These are phyloP conservation scores for Escallonia herrerae DNA, from an alignment of 129 eudicot species.

Conservation along the genomic window DNA sequence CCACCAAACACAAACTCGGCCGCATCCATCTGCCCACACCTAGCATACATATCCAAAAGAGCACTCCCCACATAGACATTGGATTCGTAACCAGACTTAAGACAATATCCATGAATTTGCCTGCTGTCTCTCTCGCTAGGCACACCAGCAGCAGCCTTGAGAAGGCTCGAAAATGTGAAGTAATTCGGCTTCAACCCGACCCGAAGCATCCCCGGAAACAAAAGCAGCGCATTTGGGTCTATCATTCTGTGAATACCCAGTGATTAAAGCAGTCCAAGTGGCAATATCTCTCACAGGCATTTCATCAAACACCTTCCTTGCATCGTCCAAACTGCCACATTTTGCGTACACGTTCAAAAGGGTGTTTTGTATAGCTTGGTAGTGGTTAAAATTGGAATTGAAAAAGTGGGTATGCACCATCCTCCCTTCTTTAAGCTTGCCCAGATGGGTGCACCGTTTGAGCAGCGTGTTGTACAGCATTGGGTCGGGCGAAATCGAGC, in stretches of 20 bases:
- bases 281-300: slow-evolving; percentile 65
- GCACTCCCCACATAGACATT: slow-evolving; percentile 82
- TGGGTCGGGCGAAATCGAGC: slow-evolving; percentile 38
- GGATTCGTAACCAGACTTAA: slow-evolving; percentile 39
- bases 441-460: slow-evolving; percentile 39
- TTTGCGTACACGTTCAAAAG: slow-evolving; percentile 65
- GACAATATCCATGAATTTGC: slow-evolving; percentile 42
- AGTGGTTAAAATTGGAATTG: slow-evolving; percentile 34
- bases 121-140: slow-evolving; percentile 31
- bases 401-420: slow-evolving; percentile 57
- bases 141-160: slow-evolving; percentile 57
- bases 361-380: slow-evolving; percentile 37
- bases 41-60: slow-evolving; percentile 66
- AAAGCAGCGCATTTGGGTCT: slow-evolving; percentile 33
- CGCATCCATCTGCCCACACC: slow-evolving; percentile 50
- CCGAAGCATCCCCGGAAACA: slow-evolving; percentile 45
- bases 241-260: slow-evolving; percentile 59
- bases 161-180: slow-evolving; percentile 66
- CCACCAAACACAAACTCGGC: slow-evolving; percentile 45
- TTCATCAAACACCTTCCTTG: slow-evolving; percentile 59
- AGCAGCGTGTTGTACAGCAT: slow-evolving; percentile 44
- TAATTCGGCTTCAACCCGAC: slow-evolving; percentile 59
- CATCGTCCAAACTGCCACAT: slow-evolving; percentile 52
- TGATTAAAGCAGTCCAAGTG: slow-evolving; percentile 65
- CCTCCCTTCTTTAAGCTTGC: slow-evolving; percentile 46